Evolutionary conservation across 164 flowering plant species (phyloP).

Genomic region (Taxillus chinensis): DNA sequence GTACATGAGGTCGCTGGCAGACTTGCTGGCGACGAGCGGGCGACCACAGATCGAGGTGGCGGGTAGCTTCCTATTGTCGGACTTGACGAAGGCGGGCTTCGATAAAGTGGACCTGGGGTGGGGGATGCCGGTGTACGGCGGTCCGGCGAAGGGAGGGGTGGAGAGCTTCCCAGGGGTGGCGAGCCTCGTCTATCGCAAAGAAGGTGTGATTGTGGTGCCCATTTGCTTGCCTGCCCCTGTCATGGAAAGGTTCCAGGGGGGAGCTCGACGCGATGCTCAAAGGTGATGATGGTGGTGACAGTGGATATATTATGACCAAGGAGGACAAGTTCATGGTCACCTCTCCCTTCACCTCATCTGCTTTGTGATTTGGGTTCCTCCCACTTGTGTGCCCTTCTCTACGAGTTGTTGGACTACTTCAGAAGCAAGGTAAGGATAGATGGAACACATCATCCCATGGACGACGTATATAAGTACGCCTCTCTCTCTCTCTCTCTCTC

Average conservation of each 20-base stretch:
- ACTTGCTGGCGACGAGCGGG: neutral
- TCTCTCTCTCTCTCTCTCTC: too few relatives aligned
- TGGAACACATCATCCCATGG: too few relatives aligned
- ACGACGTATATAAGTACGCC: too few relatives aligned
- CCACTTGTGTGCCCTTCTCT: too few relatives aligned
- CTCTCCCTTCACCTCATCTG: too few relatives aligned
- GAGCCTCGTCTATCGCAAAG: neutral
- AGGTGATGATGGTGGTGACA: too few relatives aligned
- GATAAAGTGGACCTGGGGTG: neutral
- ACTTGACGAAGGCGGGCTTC: neutral
- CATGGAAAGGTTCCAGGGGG: constrained; percentile 4
- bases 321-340: too few relatives aligned
- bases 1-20: neutral
- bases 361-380: too few relatives aligned
- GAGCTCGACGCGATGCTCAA: too few relatives aligned
- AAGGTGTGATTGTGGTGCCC: neutral
- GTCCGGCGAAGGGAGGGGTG: neutral
- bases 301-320: too few relatives aligned
- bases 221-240: neutral
- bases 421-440: too few relatives aligned
- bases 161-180: neutral
- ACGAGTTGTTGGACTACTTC: too few relatives aligned
- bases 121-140: neutral
- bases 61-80: neutral
- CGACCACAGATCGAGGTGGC: neutral